Evolutionary conservation across 2,329 filamentous ascomycete genomes (phyloP), one percentile per base, ranked within the genome.

Genomic region (Beauveria pseudobassiana): DNA sequence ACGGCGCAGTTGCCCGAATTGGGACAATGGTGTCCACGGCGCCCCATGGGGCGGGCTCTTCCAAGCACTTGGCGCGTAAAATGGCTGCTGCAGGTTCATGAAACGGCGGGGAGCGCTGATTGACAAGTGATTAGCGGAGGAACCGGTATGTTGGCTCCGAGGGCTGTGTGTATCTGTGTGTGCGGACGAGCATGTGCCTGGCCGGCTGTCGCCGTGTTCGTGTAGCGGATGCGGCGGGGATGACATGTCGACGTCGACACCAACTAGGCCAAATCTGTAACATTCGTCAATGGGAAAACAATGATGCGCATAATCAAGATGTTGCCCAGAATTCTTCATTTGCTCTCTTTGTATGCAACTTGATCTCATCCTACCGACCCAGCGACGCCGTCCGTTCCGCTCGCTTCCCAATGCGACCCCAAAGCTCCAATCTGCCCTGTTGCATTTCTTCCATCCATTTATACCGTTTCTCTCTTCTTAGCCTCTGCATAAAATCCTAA

Each of bases 1-100:
- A 52, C 58, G 58, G 58, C 58, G 48, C 46, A 40, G 48, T 52
- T 58, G 48, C 58, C 58, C 40, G 58, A 45, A 60, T 60, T 51
- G 46, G 56, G 56, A 45, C 48, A 50, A 49, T 34, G 48, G 16
- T 22, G 20, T n/a, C 55, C 55, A 49, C 30, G 55, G 55, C 22
- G 34, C 30, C 55, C 55, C 30, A 50, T 50, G 55, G 55, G 55
- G 55, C 30, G 43, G 30, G 18, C 22, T 12, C 10, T 20, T 10
- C 7, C 42, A 20, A 43, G 7, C n/a, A 38, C 30, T n/a, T 2
- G 28, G 30, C 22, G 45, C 45, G 22, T 26, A 24, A 24, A 38
- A 5, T 38, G 34, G 12, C 34, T 14, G 34, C 34, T 38, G 34
- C 12, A 38, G 34, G 5, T 5, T 14, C 9, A 5, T 20, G 26